These are phyloP conservation scores for Helianthus tuberosus DNA, from an alignment of 129 eudicot species.

Conservation along the genomic window DNA sequence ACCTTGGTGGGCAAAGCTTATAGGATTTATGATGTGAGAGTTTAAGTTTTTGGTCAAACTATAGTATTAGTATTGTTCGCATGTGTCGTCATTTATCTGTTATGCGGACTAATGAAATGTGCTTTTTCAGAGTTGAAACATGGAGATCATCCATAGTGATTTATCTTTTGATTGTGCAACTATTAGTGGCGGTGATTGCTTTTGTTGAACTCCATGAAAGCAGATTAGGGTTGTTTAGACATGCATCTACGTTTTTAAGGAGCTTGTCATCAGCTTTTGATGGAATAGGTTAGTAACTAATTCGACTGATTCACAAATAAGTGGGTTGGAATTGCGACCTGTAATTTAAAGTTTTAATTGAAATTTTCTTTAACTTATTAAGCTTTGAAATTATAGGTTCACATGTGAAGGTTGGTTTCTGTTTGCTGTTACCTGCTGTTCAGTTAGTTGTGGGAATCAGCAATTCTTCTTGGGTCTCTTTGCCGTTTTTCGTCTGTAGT, in stretches of 20 bases:
- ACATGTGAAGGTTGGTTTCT: slow-evolving; percentile 51
- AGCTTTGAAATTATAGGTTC: slow-evolving; percentile 40
- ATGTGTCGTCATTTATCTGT: not conserved
- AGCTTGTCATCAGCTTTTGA: slow-evolving; percentile 40
- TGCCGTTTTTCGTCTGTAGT: slow-evolving; percentile 60
- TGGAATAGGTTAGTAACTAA: slow-evolving; percentile 41
- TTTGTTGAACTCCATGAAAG: slow-evolving; percentile 45
- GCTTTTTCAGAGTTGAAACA: slow-evolving; percentile 45
- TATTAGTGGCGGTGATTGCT: slow-evolving; percentile 42
- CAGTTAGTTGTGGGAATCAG: slow-evolving; percentile 60
- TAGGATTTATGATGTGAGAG: slow-evolving; percentile 52
- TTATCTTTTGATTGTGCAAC: slow-evolving; percentile 49
- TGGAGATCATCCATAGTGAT: slow-evolving; percentile 45
- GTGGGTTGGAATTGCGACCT: not conserved
- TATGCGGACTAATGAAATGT: slow-evolving; percentile 8
- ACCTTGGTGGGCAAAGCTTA: slow-evolving; percentile 53
- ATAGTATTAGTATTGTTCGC: slow-evolving; percentile 1
- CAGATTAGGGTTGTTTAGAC: slow-evolving; percentile 36
- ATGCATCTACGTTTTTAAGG: slow-evolving; percentile 25
- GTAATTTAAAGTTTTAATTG: not conserved
- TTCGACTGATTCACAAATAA: not conserved
- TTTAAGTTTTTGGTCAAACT: not conserved
- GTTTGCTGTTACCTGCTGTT: slow-evolving; percentile 54
- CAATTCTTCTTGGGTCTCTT: slow-evolving; percentile 58
- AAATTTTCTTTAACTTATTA: slow-evolving; percentile 13